phyloP scores from a whole-genome alignment of 2,329 filamentous ascomycete species.

The Aspergillus sp. region DNA sequence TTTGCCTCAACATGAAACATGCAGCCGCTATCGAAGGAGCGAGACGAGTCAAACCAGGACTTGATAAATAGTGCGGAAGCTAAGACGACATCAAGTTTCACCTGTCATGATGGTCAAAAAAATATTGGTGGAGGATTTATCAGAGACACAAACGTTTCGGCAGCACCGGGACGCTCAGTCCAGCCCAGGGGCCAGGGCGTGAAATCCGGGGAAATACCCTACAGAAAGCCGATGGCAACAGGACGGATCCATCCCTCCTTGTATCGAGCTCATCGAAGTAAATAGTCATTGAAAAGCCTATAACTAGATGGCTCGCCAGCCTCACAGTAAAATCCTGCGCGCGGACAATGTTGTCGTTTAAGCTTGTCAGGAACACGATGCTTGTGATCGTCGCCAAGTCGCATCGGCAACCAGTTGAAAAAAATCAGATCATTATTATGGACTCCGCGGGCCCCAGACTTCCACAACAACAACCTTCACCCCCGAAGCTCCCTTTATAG shows the following conservation, averaged over 20 bases:
- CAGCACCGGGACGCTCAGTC: neutral
- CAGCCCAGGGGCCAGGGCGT: neutral
- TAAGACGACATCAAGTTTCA: neutral
- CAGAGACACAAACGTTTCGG: neutral
- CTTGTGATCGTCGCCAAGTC: constrained; percentile 2
- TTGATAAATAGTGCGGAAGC: neutral
- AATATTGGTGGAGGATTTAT: neutral
- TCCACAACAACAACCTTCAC: constrained; percentile 2
- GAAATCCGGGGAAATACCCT: neutral
- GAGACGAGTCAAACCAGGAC: no score
- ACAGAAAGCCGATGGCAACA: neutral
- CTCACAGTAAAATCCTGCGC: neutral
- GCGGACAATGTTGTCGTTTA: neutral
- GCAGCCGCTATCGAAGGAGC: neutral
- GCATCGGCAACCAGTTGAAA: constrained; percentile 1
- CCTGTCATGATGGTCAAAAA: neutral
- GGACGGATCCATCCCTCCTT: neutral
- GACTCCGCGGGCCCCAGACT: neutral
- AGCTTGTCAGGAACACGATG: neutral
- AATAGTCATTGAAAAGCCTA: neutral
- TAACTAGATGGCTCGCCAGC: neutral
- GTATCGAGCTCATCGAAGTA: neutral
- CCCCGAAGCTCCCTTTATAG: neutral
- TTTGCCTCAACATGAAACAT: constrained; percentile 8
- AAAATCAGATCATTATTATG: neutral